Evolutionary conservation across 83 land plant genomes (phyloP), one percentile per base, ranked within the genome.

Genomic region (Isoetes engelmannii): DNA sequence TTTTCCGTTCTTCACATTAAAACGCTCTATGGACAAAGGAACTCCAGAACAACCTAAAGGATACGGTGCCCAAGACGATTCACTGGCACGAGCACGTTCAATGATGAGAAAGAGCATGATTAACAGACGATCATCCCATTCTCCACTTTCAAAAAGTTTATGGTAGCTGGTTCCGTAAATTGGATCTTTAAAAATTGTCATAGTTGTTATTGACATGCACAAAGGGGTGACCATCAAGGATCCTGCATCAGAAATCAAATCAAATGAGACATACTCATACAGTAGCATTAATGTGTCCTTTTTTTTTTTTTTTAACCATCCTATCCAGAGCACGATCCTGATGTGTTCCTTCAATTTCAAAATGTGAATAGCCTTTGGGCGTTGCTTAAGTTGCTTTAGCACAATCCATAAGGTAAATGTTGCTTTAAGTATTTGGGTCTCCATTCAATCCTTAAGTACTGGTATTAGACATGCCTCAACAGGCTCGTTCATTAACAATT

Each of bases 51-150:
- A 51, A 51, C 13, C 13, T 15, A 51, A 51, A 51, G 74, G 89
- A 73, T 90, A 92, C 92, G 92, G 89, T 55, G 84, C 82, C 98
- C 98, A 92, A 10, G 87, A 80, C 15, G 98, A 92, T 37, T 77
- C 63, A 15, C 45, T 58, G 69, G 80, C 81, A 6, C 89, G 82
- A 9, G 84, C 83, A 57, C 84, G 95, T 62, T 92, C 89, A 50
- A 92, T 75, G 4, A 84, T 80, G 20, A 92, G 75, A 62, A 82
- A 92, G 48, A 92, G 78, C 49, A 92, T 83, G 58, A 92, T 83
- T 57, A 92, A 71, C 48, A 87, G 81, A 43, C 96, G 80, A 58
- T 92, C 98, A 75, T 92, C 98, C 4, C 84, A 86, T 13, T 87
- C 89, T 13, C 89, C 95, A 65, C 72, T 81, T 65, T 84, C 88